Conservation (phyloP, 345 rosid genomes). For the Moricandia moricandioides region DNA sequence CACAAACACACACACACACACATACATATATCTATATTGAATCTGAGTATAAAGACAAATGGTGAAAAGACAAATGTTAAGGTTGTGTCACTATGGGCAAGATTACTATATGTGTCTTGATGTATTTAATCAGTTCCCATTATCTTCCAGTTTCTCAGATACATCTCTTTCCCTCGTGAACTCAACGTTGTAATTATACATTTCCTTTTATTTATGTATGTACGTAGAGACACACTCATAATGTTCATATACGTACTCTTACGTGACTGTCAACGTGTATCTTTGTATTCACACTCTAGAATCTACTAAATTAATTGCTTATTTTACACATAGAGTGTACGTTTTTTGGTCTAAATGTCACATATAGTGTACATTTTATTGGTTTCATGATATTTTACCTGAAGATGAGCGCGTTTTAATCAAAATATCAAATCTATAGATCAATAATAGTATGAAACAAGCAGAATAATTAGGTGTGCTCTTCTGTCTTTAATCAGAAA, state of each 20-base stretch:
- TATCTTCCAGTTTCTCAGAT: conserved; percentile 25
- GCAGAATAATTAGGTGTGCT: background rate
- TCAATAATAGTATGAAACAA: background rate
- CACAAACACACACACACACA: background rate
- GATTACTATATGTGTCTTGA: conserved; percentile 33
- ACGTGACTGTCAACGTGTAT: conserved; percentile 6
- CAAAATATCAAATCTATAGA: background rate
- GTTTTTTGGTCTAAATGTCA: background rate
- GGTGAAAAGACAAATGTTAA: conserved; percentile 94
- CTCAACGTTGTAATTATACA: conserved; percentile 27
- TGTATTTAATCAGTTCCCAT: conserved; percentile 35
- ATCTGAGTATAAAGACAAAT: conserved; percentile 53
- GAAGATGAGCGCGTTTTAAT: background rate
- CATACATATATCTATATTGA: background rate
- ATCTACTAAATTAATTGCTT: background rate
- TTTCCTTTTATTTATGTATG: background rate
- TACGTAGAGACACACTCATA: conserved; percentile 16
- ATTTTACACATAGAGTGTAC: background rate
- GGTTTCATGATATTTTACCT: background rate
- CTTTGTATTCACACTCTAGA: background rate
- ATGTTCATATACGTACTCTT: conserved; percentile 9
- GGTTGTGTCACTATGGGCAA: conserved; percentile 79
- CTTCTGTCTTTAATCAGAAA: background rate
- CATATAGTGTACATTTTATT: background rate
- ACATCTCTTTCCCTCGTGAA: conserved; percentile 30